Conservation (phyloP, 2,329 filamentous ascomycete genomes). For the Pezicula neosporulosa region DNA sequence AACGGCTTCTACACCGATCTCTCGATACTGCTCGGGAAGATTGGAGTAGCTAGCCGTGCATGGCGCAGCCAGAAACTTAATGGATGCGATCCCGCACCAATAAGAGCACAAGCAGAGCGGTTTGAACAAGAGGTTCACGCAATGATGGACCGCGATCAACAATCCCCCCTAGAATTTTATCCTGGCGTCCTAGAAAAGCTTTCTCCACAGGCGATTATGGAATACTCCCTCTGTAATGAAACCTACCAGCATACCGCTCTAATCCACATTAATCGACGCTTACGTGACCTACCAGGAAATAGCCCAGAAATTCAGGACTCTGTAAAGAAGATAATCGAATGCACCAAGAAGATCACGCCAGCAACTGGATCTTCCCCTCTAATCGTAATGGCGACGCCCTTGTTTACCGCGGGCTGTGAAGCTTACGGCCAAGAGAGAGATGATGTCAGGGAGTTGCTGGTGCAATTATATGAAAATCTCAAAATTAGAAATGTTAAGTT, state of each 20-base stretch:
- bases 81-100: constrained; percentile 9
- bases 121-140: constrained; percentile 31
- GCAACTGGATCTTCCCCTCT: constrained; percentile 35
- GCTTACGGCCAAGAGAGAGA: constrained; percentile 33
- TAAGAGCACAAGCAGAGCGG: constrained; percentile 25
- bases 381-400: constrained; percentile 37
- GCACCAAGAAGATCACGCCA: constrained; percentile 33
- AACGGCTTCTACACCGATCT: constrained; percentile 37
- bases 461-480: constrained; percentile 33
- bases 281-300: constrained; percentile 26
- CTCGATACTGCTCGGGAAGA: constrained; percentile 33
- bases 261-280: constrained; percentile 36
- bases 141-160: constrained; percentile 29
- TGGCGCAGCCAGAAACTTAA: constrained; percentile 15
- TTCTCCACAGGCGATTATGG: constrained; percentile 18
- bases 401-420: constrained; percentile 40
- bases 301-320: constrained; percentile 6
- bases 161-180: constrained; percentile 27
- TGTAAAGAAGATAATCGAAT: constrained; percentile 33
- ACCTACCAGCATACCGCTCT: constrained; percentile 39
- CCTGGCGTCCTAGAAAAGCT: constrained; percentile 11
- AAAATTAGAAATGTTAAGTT: constrained; percentile 37
- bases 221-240: constrained; percentile 36
- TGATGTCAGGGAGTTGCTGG: constrained; percentile 28
- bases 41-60: constrained; percentile 33